Conservation (phyloP, 768 basidiomycete species). For the Mycena maculata region DNA sequence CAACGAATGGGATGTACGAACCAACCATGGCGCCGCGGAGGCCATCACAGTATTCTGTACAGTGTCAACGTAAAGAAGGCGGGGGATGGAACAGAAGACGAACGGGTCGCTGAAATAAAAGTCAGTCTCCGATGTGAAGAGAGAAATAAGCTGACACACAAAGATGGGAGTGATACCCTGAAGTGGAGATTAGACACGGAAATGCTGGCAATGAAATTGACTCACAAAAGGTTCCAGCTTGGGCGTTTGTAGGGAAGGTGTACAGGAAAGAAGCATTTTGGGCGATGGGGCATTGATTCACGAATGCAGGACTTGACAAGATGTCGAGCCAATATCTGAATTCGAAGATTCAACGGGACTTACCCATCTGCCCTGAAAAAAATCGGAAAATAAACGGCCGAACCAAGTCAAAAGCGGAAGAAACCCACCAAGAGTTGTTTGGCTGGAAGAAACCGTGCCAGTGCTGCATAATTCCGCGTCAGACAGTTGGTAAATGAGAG, state of each 20-base stretch:
- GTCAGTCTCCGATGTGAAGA: neutral
- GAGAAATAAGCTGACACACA: neutral
- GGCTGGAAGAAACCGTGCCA: constrained; percentile 41
- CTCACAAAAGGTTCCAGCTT: constrained; percentile 14
- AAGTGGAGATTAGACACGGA: no score
- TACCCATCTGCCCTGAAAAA: constrained; percentile 43
- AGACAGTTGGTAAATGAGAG: neutral
- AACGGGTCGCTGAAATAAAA: constrained; percentile 12
- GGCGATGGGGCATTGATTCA: constrained; percentile 39
- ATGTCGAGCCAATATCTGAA: neutral
- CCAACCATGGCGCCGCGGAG: constrained; percentile 16
- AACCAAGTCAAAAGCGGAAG: no score
- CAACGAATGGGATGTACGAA: neutral
- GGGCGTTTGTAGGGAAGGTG: constrained; percentile 31
- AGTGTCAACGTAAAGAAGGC: no score
- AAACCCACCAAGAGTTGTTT: constrained; percentile 38
- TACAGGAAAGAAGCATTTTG: constrained; percentile 44
- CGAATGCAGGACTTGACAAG: constrained; percentile 8
- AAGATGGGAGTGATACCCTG: constrained; percentile 22
- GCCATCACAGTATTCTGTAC: neutral
- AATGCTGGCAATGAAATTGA: no score
- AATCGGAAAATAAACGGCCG: no score
- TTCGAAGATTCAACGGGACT: constrained; percentile 18
- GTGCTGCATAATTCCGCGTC: constrained; percentile 15
- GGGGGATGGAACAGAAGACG: no score